Conservation (phyloP, 2,329 filamentous ascomycete genomes). For the Juglanconis oblonga region DNA sequence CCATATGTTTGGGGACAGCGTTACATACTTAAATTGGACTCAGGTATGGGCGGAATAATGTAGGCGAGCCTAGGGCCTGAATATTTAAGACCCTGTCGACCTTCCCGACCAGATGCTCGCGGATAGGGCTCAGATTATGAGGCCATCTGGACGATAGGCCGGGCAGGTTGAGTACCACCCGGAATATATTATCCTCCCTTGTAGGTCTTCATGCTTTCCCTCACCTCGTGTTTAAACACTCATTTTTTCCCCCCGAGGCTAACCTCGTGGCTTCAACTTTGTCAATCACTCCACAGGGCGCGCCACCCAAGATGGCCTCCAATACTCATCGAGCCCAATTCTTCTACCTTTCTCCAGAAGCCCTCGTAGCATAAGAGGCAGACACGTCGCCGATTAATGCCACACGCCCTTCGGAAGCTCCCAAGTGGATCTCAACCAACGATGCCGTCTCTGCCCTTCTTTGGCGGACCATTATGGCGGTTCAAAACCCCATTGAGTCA, state of each 20-base stretch:
- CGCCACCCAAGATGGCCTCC: conserved; percentile 31
- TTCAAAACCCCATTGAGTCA: conserved; percentile 26
- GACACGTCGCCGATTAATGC: conserved; percentile 30
- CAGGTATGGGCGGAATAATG: conserved; percentile 34
- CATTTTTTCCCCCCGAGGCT: not conserved
- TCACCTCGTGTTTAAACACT: not conserved
- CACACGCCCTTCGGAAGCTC: conserved; percentile 19
- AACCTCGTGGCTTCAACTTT: too few relatives aligned
- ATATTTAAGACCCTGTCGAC: conserved; percentile 22
- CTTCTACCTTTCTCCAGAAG: conserved; percentile 28
- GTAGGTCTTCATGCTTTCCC: not conserved
- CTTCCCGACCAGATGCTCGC: conserved; percentile 27
- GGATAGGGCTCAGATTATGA: conserved; percentile 28
- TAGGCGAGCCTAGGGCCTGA: conserved; percentile 27
- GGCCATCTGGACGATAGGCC: conserved; percentile 26
- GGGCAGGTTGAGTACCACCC: conserved; percentile 29
- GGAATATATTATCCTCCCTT: conserved; percentile 30
- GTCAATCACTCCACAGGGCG: conserved; percentile 24
- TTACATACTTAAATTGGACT: conserved; percentile 28
- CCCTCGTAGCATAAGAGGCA: conserved; percentile 28
- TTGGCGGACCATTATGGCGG: conserved; percentile 31
- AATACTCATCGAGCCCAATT: conserved; percentile 28
- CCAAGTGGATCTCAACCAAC: conserved; percentile 30
- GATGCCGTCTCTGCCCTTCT: conserved; percentile 35
- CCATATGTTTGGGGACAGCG: conserved; percentile 33